Base-by-base conservation (phyloP, 176 grass and related monocot species). In the Eragrostis nindensis region DNA sequence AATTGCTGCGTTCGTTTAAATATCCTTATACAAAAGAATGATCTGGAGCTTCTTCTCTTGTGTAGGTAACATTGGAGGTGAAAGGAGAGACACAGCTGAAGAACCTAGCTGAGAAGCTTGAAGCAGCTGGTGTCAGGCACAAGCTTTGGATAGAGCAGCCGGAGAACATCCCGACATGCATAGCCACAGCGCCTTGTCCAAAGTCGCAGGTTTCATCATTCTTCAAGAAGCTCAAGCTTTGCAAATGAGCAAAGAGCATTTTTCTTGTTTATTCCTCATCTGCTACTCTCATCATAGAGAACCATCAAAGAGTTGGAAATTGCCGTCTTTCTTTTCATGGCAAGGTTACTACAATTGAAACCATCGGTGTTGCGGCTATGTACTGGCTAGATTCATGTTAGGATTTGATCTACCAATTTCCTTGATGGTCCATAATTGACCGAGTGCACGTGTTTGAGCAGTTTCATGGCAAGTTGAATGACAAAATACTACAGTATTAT, bases 211-310 rank as follows among this genome's bases (percentile, higher is more conserved):
- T 93, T 39, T 85, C 89, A 45, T 77, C 88, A 18, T 93, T 93
- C 82, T 95, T 99, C 60, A 95, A 89, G 90, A 99, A 99, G 85
- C 90, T 95, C 38, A 93, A 99, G 76, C 89, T 99, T 17, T 95
- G 96, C 84, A 99, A 91, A 85, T 99, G 67, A 90, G 16, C 19
- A 5, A 45, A 53, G 41, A 81, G 43, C 45, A 16, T 43, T 22
- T 10, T 29, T 71, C n/a, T 67, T 73, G 25, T 46, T 47, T 75
- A 17, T 76, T 47, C 4, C 41, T 11, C 11, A 60, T 75, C 11
- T 32, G 49, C 0, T 57, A 12, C 40, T 50, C 40, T 24, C 15
- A 69, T 42, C 40, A 61, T 46, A 49, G 54, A 55, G 62, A 61
- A 45, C 73, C 11, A 32, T 79, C 12, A 53, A 68, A 46, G 22